Conservation (phyloP, 495 filamentous ascomycete genomes). For the Hyaloscypha finlandica region DNA sequence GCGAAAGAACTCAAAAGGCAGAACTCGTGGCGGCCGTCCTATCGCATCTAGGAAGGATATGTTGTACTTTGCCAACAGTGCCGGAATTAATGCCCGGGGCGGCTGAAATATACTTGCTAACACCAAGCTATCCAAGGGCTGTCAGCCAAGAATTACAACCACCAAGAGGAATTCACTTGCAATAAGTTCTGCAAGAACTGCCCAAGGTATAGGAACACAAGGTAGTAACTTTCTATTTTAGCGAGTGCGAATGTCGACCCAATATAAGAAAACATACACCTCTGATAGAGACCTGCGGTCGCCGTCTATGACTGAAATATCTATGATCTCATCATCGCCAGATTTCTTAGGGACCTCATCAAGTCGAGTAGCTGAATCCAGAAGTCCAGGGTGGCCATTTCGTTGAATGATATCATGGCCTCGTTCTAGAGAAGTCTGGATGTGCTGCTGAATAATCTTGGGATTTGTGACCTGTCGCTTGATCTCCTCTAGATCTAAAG, state of each 20-base stretch:
- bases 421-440: too few species aligned
- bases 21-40: background rate
- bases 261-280: too few species aligned
- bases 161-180: background rate
- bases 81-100: background rate
- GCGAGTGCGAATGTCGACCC: background rate
- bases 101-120: background rate
- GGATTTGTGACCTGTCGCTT: too few species aligned
- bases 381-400: too few species aligned
- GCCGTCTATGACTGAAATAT: too few species aligned
- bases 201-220: constrained; percentile 9
- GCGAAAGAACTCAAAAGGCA: background rate
- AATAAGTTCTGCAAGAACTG: constrained; percentile 12
- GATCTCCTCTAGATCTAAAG: too few species aligned
- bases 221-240: constrained; percentile 4
- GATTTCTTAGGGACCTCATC: too few species aligned
- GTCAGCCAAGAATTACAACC: background rate
- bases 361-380: too few species aligned
- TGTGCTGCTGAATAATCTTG: too few species aligned
- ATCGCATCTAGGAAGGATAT: background rate
- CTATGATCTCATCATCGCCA: too few species aligned
- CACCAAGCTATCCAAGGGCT: background rate
- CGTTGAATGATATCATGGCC: too few species aligned
- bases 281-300: too few species aligned
- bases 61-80: background rate